A percentile compares a stretch with the other conserved stretches of the same genome.
Conservation (phyloP, 2,329 filamentous ascomycete genomes). For the Claviceps africana region DNA sequence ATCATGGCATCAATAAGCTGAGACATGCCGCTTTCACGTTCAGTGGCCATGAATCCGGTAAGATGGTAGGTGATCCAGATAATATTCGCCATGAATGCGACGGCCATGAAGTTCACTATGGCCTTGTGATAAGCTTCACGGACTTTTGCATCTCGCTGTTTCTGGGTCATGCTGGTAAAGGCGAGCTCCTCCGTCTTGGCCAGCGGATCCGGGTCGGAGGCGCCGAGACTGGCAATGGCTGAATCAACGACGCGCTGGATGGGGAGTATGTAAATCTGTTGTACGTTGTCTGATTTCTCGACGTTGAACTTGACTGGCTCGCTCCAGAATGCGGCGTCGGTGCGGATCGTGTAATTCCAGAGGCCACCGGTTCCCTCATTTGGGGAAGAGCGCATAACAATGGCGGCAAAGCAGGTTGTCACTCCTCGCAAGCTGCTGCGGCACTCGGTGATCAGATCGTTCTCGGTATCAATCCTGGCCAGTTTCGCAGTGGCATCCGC, state of each 20-base stretch:
- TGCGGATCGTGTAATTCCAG: conserved; percentile 81
- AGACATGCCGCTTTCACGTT: conserved; percentile 77
- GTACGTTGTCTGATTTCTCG: conserved; percentile 53
- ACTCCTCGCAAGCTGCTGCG: conserved; percentile 50
- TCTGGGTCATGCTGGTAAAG: conserved; percentile 57
- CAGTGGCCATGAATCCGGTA: conserved; percentile 71
- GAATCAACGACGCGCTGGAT: conserved; percentile 66
- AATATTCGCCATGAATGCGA: conserved; percentile 66
- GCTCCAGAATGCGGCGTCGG: conserved; percentile 49
- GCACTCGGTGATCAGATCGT: conserved; percentile 49
- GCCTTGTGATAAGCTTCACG: conserved; percentile 54
- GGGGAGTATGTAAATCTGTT: conserved; percentile 64
- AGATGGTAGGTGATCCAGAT: conserved; percentile 78
- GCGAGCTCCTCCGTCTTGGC: conserved; percentile 46
- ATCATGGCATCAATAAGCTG: conserved; percentile 88
- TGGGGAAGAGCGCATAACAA: conserved; percentile 64
- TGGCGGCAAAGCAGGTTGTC: conserved; percentile 57
- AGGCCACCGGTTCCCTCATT: conserved; percentile 47
- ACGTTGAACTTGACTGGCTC: conserved; percentile 51
- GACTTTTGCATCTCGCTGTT: conserved; percentile 52
- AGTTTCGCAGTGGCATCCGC: conserved; percentile 38
- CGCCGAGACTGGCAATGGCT: conserved; percentile 48
- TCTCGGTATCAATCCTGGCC: conserved; percentile 37
- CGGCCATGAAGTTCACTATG: conserved; percentile 61
- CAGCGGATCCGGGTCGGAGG: conserved; percentile 25